Percentiles rank a stretch among this genome's conserved stretches.
Conservation (phyloP, 305 asterid genomes). For the Fraxinus platypoda region DNA sequence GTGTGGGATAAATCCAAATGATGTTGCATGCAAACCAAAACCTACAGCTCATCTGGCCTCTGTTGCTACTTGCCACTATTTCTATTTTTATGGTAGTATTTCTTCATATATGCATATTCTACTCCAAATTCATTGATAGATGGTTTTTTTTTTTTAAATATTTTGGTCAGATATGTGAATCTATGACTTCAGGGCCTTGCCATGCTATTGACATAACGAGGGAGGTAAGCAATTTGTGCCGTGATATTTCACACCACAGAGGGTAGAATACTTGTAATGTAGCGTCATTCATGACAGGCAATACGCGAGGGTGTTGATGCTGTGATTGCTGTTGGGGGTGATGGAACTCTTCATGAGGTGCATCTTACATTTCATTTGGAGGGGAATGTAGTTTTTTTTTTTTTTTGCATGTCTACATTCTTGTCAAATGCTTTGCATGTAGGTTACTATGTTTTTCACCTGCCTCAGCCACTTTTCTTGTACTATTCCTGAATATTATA, state of each 20-base stretch:
- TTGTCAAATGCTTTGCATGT: background rate
- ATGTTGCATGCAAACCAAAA: background rate
- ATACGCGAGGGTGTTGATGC: conserved; percentile 93
- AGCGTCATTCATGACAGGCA: conserved; percentile 53
- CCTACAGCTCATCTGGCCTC: background rate
- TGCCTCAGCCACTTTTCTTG: background rate
- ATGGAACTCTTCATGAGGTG: conserved; percentile 96
- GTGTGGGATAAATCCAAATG: background rate
- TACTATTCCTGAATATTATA: background rate
- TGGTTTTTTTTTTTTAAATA: background rate
- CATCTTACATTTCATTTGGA: conserved; percentile 11
- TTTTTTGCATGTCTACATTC: conserved; percentile 2
- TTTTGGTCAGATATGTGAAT: conserved; percentile 71
- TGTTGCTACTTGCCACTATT: conserved; percentile 10
- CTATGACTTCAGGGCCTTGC: conserved; percentile 83
- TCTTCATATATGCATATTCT: conserved; percentile 4
- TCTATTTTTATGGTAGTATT: conserved; percentile 8
- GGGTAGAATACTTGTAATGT: conserved; percentile 13
- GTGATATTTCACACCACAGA: conserved; percentile 18
- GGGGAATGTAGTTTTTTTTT: conserved; percentile 6
- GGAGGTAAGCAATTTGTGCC: conserved; percentile 53
- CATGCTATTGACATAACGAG: conserved; percentile 83
- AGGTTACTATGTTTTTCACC: background rate
- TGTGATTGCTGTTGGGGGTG: conserved; percentile 93
- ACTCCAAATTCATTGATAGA: conserved; percentile 3